A percentile compares a stretch with the other conserved stretches of the same genome.
phyloP scores from a whole-genome alignment of 2,329 filamentous ascomycete species.

The Diplodia sapinea region DNA sequence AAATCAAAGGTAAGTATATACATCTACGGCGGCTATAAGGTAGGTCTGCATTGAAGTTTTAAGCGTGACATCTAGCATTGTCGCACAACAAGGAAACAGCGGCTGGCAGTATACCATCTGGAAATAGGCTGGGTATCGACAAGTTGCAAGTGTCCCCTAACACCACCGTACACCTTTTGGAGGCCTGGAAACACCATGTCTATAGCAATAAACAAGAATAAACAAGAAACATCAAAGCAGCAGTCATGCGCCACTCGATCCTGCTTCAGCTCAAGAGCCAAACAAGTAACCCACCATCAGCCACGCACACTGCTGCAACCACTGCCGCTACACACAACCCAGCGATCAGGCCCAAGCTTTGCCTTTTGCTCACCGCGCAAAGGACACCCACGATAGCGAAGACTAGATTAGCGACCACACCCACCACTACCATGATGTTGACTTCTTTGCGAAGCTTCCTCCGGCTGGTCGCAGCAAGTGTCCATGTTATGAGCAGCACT shows the following conservation, averaged over 20 bases:
- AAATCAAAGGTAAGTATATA: too few species aligned
- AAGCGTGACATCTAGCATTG: background rate
- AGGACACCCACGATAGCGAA: constrained; percentile 68
- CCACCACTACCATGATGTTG: constrained; percentile 73
- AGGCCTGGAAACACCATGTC: constrained; percentile 11
- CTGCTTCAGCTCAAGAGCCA: constrained; percentile 37
- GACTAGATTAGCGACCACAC: constrained; percentile 69
- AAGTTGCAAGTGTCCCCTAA: background rate
- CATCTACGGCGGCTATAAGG: too few species aligned
- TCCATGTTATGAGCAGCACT: constrained; percentile 67
- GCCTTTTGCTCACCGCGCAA: constrained; percentile 61
- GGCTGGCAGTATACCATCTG: background rate
- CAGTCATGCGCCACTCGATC: background rate
- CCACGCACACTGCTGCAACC: constrained; percentile 56
- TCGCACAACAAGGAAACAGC: constrained; percentile 1
- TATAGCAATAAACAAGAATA: constrained; percentile 7
- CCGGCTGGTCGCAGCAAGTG: constrained; percentile 71
- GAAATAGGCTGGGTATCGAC: constrained; percentile 18
- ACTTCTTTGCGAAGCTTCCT: constrained; percentile 73
- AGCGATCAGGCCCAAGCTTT: constrained; percentile 52
- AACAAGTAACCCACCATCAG: constrained; percentile 60
- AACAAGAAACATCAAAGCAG: background rate
- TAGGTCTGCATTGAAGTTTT: background rate
- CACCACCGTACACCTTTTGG: constrained; percentile 1
- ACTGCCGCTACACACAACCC: constrained; percentile 53